Evolutionary conservation across 345 rosid genomes (phyloP), one percentile per base, ranked within the genome.

Genomic region (Aquilaria yunnanensis): DNA sequence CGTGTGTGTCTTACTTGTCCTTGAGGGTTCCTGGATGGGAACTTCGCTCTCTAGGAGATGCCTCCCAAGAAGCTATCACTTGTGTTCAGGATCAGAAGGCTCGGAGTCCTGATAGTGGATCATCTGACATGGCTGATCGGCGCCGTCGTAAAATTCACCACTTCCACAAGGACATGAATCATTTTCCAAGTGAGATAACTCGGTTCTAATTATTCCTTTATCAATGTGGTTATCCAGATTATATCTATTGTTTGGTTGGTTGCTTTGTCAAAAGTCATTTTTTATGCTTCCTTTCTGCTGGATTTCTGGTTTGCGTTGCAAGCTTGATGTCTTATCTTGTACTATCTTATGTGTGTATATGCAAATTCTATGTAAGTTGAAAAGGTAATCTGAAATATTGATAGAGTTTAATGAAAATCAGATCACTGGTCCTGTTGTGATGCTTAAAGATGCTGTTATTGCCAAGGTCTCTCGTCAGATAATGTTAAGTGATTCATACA

Each of bases 141-240:
- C 61, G 59, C 29, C 23, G 23, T 23, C 23, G 23, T 23, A 23
- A 23, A 23, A 23, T 1, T 23, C 43, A 37, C 8, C 43, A 37
- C 43, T 83, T 87, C 66, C 86, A 87, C 67, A 85, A 68, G 82
- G 98, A 89, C 78, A 72, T 87, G 73, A 85, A 71, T 68, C 80
- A 82, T 74, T 96, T 89, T 78, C 96, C 91, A 32, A 92, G 98
- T 92, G 80, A 83, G 96, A 81, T 62, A 32, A 41, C 68, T 72
- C 56, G 30, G 43, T 53, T 47, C 14, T 41, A 60, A 8, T 46
- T 33, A 12, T 52, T 61, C 23, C 23, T 61, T 59, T 56, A 12
- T 29, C 53, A 1, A 10, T 32, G 30, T 23, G 10, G 34, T 57
- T 14, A 9, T 51, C 33, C 55, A 37, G 43, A 37, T 55, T 14